A percentile compares a stretch with the other conserved stretches of the same genome.
phyloP scores from a whole-genome alignment of 768 basidiomycete species.

The Ephemerocybe angulata region DNA sequence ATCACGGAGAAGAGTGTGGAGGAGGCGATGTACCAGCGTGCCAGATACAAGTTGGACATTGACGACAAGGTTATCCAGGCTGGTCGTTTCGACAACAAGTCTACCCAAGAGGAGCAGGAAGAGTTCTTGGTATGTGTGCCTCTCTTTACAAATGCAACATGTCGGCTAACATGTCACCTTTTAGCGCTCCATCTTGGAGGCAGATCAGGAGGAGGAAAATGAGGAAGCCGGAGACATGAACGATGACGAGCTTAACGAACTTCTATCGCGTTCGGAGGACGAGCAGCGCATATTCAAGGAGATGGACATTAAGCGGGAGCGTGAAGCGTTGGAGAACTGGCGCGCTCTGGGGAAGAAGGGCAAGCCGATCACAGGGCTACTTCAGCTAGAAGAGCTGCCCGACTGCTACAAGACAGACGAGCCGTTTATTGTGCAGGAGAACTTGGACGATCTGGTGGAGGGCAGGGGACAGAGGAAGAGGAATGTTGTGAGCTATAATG shows the following conservation, averaged over 20 bases:
- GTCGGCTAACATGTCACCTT: conserved; percentile 5
- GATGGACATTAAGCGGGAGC: conserved; percentile 80
- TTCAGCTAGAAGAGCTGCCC: conserved; percentile 87
- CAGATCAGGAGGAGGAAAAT: conserved; percentile 86
- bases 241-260: conserved; percentile 90
- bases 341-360: conserved; percentile 70
- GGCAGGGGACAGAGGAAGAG: conserved; percentile 85
- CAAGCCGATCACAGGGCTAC: conserved; percentile 70
- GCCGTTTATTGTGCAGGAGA: conserved; percentile 62
- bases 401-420: conserved; percentile 86
- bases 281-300: conserved; percentile 74
- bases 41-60: conserved; percentile 94
- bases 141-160: conserved; percentile 2
- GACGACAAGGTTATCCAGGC: conserved; percentile 99
- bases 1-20: conserved; percentile 98
- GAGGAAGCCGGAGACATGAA: conserved; percentile 92
- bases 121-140: conserved; percentile 73
- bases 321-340: conserved; percentile 63
- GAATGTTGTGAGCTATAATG: conserved; percentile 86
- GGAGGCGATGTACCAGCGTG: conserved; percentile 95
- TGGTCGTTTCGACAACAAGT: conserved; percentile 98
- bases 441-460: conserved; percentile 57
- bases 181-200: conserved; percentile 86
- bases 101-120: conserved; percentile 96
- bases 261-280: conserved; percentile 81